phyloP scores from a whole-genome alignment of 2,329 filamentous ascomycete species.

The Monilinia vaccinii-corymbosi region DNA sequence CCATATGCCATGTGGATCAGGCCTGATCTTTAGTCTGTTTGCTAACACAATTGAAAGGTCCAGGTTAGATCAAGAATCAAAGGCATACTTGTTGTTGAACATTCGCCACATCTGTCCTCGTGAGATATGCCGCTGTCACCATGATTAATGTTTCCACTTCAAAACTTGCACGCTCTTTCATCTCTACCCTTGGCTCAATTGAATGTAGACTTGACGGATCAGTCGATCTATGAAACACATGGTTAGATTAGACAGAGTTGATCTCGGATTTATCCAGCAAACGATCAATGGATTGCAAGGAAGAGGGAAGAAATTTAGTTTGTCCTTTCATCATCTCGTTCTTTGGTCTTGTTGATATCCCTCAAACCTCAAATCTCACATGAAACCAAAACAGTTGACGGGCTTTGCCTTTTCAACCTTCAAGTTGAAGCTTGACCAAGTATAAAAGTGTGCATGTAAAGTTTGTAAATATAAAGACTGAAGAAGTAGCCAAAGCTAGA shows the following conservation, averaged over 20 bases:
- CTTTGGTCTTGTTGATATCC: background rate
- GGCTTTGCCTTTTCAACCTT: background rate
- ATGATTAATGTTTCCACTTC: too few species aligned
- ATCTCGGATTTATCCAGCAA: background rate
- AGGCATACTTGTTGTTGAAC: background rate
- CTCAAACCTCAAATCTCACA: background rate
- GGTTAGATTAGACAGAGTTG: background rate
- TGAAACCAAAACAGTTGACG: background rate
- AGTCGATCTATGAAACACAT: too few species aligned
- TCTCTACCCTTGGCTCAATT: background rate
- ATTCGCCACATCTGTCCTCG: background rate
- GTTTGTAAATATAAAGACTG: too few species aligned
- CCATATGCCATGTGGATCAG: too few species aligned
- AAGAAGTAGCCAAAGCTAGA: background rate
- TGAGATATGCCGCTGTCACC: background rate
- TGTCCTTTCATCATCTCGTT: background rate
- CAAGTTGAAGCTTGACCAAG: too few species aligned
- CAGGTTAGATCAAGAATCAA: background rate
- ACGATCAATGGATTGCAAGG: background rate
- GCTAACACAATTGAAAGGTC: background rate
- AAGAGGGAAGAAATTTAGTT: background rate
- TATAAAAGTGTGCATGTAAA: too few species aligned
- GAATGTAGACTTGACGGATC: background rate
- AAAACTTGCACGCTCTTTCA: background rate
- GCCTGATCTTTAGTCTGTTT: background rate